Evolutionary conservation across 441 rosid species (phyloP), one percentile per base, ranked within the genome.

Genomic region (Erysimum cheiri): DNA sequence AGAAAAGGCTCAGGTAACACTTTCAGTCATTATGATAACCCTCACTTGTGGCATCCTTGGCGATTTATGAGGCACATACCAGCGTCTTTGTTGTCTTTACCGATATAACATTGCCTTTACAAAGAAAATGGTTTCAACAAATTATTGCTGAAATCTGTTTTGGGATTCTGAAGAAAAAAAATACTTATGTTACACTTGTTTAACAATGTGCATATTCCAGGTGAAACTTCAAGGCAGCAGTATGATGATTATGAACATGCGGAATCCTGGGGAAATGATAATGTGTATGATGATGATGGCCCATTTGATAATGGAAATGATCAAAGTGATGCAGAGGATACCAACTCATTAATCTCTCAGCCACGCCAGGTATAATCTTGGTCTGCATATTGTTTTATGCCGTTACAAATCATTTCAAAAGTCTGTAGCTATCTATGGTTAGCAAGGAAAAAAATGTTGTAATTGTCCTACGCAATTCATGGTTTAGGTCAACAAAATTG

Each of bases 341-440:
- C 81, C n/a, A 74, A 79, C 69, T 61, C 79, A 13, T 88, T 92
- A 40, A 92, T 94, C 66, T 85, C 97, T 74, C 92, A 86, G 74
- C 98, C 98, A 70, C 94, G 97, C 49, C 96, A 88, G 97, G 99
- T 92, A 69, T 19, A 24, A 55, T 77, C 54, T 59, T 66, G 59
- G 64, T 70, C 47, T 61, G 37, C 73, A 41, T 29, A 5, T 49
- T 60, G 57, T 47, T 28, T 41, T 55, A 54, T 65, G 52, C 54
- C 9, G 1, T 37, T 50, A 67, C 53, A 48, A 39, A 60, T 53
- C 14, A 39, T 74, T 46, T 62, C 47, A 31, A 39, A 54, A 28
- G 11, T 15, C 8, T 53, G 40, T 73, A 52, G 12, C 3, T 11
- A 57, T 6, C 14, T 47, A 14, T 69, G 12, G 60, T 10, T 12